phyloP scores from a whole-genome alignment of 768 basidiomycete species.

The Boletus speciosus region DNA sequence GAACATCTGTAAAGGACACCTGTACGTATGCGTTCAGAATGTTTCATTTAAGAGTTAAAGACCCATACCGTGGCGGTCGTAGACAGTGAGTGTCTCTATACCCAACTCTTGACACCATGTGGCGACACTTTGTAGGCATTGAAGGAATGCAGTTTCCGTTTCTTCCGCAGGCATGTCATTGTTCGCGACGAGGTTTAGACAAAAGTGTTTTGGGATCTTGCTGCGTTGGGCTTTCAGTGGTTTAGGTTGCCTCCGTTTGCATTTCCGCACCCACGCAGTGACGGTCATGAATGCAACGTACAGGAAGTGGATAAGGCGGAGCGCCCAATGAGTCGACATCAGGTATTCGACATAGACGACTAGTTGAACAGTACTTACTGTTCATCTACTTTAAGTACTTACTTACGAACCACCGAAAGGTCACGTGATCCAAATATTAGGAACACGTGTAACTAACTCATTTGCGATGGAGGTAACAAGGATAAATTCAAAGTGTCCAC shows the following conservation, averaged over 20 bases:
- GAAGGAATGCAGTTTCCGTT: constrained; percentile 43
- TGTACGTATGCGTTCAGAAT: constrained; percentile 22
- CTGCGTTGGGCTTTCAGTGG: constrained; percentile 50
- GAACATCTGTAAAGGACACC: constrained; percentile 41
- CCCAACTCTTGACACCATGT: constrained; percentile 64
- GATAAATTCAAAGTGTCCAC: background rate
- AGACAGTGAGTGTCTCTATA: constrained; percentile 63
- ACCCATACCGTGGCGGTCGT: constrained; percentile 65
- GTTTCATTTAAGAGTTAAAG: background rate
- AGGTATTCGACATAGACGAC: constrained; percentile 14
- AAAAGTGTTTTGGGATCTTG: constrained; percentile 64
- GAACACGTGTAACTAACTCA: constrained; percentile 18
- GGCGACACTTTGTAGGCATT: constrained; percentile 51
- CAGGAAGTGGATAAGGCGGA: constrained; percentile 56
- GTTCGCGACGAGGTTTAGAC: constrained; percentile 56
- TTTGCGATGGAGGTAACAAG: background rate
- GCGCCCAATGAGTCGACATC: constrained; percentile 43
- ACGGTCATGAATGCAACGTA: constrained; percentile 46
- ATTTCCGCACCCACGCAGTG: constrained; percentile 39
- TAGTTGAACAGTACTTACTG: background rate
- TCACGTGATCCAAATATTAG: constrained; percentile 19
- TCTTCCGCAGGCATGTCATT: constrained; percentile 33
- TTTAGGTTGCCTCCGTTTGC: constrained; percentile 38
- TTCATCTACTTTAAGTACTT: background rate
- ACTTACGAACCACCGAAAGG: no score